phyloP scores from a whole-genome alignment of 2,329 filamentous ascomycete species.

The Colletotrichum ledebouriae region DNA sequence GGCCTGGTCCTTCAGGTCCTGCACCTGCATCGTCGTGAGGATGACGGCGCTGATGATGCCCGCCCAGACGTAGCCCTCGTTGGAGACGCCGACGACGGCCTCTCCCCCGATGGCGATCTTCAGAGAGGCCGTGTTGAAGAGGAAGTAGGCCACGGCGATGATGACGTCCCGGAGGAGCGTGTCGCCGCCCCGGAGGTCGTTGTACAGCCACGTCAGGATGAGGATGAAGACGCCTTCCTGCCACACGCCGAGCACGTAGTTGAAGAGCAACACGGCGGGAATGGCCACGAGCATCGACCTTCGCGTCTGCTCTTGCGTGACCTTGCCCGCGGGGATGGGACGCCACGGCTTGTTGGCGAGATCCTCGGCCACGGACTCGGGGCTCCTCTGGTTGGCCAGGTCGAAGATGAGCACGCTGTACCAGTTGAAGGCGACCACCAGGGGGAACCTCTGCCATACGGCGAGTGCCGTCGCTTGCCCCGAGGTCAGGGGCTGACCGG shows the following conservation, averaged over 20 bases:
- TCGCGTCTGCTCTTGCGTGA: conserved; percentile 47
- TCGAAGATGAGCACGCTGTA: conserved; percentile 48
- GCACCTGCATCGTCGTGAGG: conserved; percentile 48
- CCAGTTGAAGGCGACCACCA: conserved; percentile 47
- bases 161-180: conserved; percentile 46
- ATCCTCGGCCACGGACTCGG: conserved; percentile 47
- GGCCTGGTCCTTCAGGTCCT: conserved; percentile 47
- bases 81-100: conserved; percentile 11
- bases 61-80: conserved; percentile 44
- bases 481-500: conserved; percentile 33
- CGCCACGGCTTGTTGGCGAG: conserved; percentile 51
- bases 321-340: conserved; percentile 46
- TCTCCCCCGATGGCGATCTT: conserved; percentile 38
- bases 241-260: conserved; percentile 43
- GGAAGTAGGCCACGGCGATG: conserved; percentile 47
- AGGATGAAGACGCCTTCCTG: conserved; percentile 46
- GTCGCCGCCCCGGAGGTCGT: conserved; percentile 48
- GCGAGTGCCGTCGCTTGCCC: conserved; percentile 20
- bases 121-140: conserved; percentile 49
- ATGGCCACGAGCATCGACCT: conserved; percentile 46
- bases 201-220: conserved; percentile 49
- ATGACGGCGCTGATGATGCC: conserved; percentile 45
- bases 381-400: conserved; percentile 49
- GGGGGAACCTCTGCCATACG: conserved; percentile 24
- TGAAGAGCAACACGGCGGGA: conserved; percentile 43